These are phyloP conservation scores for Hamamelis virginiana DNA, from an alignment of 164 flowering plant species.

Conservation along the genomic window DNA sequence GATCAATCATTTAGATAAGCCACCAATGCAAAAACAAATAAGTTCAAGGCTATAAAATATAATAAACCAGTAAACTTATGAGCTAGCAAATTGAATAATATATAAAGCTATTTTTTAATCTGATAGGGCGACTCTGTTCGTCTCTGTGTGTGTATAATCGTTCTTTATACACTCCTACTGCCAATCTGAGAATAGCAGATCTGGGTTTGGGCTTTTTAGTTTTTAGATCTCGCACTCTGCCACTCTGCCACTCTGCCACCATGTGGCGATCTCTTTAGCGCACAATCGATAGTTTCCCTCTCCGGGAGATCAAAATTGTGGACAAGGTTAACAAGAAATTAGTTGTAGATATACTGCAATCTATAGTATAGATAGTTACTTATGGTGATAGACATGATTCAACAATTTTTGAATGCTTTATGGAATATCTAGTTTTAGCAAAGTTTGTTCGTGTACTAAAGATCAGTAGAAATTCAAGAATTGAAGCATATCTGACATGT, in stretches of 20 bases:
- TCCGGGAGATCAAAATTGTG: conserved; percentile 43
- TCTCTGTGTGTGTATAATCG: too few species aligned
- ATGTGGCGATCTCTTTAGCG: conserved; percentile 58
- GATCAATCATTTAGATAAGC: too few species aligned
- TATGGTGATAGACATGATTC: conserved; percentile 65
- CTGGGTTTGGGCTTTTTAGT: background rate
- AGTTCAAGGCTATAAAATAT: too few species aligned
- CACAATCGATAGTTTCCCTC: conserved; percentile 60
- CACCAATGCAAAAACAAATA: too few species aligned
- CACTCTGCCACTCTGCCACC: too few species aligned
- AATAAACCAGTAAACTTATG: too few species aligned
- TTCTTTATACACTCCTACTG: background rate
- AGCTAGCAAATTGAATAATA: too few species aligned
- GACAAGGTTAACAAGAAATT: conserved; percentile 42
- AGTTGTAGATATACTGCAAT: conserved; percentile 54
- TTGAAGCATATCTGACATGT: conserved; percentile 37
- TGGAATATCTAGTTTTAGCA: conserved; percentile 66
- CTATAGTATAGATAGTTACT: conserved; percentile 65
- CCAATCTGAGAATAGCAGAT: background rate
- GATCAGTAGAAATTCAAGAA: conserved; percentile 46
- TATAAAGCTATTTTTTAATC: too few species aligned
- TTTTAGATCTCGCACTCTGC: background rate
- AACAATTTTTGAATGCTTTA: conserved; percentile 63
- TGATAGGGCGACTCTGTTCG: too few species aligned
- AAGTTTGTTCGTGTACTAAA: conserved; percentile 63